Evolutionary conservation across 202 grass and related monocot genomes (phyloP).

Genomic region (Bolboschoenoplectus hybrid): DNA sequence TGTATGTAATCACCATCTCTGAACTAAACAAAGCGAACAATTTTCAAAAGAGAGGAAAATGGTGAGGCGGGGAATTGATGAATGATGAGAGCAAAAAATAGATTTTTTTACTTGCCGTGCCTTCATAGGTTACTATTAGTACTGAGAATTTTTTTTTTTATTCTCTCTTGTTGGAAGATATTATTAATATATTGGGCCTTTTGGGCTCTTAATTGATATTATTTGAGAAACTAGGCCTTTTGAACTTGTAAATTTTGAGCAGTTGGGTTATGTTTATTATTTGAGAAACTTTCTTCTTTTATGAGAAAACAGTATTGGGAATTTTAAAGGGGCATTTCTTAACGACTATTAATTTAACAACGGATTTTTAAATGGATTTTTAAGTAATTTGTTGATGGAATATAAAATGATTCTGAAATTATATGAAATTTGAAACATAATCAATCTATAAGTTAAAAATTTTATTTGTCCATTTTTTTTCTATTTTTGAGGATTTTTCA

Average conservation of each 20-base stretch:
- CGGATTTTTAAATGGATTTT: no score
- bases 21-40: neutral
- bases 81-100: neutral
- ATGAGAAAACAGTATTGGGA: no score
- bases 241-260: neutral
- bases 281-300: no score
- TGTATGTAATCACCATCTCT: constrained; percentile 49
- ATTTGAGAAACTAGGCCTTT: constrained; percentile 4
- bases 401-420: no score
- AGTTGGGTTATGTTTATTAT: no score
- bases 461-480: no score
- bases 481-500: no score
- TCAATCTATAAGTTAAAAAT: no score
- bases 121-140: neutral
- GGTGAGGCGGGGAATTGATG: neutral
- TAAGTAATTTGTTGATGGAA: no score
- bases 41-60: neutral
- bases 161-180: neutral
- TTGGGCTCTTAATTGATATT: neutral
- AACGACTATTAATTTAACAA: no score
- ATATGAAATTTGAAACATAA: no score
- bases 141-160: constrained; percentile 10
- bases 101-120: constrained; percentile 14
- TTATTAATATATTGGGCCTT: constrained; percentile 4
- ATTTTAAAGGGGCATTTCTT: no score